These are phyloP conservation scores for Aspergillus clavatus DNA, from an alignment of 2,329 filamentous ascomycete genomes.

Conservation along the genomic window DNA sequence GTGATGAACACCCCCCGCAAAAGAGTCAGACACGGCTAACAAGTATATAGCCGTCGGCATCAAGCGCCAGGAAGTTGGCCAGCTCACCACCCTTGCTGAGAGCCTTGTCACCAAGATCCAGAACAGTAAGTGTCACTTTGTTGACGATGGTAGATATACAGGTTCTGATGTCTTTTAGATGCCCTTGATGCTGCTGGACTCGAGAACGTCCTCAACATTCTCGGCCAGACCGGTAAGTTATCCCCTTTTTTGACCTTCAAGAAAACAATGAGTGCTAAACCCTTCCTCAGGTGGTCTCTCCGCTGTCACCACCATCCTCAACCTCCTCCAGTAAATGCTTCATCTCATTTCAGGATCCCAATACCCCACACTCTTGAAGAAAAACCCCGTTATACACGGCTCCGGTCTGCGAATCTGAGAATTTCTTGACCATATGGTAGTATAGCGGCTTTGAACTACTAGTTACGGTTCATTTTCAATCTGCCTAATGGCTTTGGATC, in stretches of 20 bases:
- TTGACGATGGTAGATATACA: background rate
- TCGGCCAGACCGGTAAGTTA: slow-evolving; percentile 10
- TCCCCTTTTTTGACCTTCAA: too few species aligned
- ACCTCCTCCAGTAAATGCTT: slow-evolving; percentile 4
- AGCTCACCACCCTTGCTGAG: slow-evolving; percentile 15
- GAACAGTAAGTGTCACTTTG: slow-evolving; percentile 7
- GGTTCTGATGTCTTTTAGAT: slow-evolving; percentile 4
- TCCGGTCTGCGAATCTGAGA: slow-evolving; percentile 1
- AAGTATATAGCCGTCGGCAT: slow-evolving; percentile 3
- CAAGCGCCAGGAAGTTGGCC: slow-evolving; percentile 4
- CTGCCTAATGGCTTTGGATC: slow-evolving; percentile 3
- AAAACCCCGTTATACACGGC: slow-evolving; percentile 4
- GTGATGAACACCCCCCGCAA: background rate
- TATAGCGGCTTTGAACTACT: slow-evolving; percentile 3
- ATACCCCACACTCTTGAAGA: background rate
- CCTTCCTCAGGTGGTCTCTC: slow-evolving; percentile 6
- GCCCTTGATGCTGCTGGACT: slow-evolving; percentile 11
- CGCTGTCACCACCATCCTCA: slow-evolving; percentile 6
- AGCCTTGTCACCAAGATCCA: slow-evolving; percentile 10
- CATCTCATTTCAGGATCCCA: slow-evolving; percentile 1
- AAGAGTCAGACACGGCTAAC: slow-evolving; percentile 1
- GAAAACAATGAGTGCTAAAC: background rate
- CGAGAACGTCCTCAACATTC: slow-evolving; percentile 8
- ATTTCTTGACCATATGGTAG: slow-evolving; percentile 8
- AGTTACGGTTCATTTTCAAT: slow-evolving; percentile 2